Base-by-base conservation (phyloP, 352 stramenopile genomes). In the Halophytophthora batemanensis region DNA sequence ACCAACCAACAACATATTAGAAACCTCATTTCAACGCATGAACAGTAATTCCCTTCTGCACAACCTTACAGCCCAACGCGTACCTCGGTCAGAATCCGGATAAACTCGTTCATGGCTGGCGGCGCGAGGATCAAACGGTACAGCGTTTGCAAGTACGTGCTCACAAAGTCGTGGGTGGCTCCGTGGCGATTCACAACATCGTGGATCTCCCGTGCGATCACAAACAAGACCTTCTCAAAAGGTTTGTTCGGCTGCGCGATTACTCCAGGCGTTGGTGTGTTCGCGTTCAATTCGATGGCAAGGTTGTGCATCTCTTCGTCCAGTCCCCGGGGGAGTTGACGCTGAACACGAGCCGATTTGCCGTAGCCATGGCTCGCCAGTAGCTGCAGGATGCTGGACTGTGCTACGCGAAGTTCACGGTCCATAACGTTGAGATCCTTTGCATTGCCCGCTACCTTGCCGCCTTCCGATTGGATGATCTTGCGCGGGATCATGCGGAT, bases 221-320 rank as follows among this genome's bases (percentile, higher is more conserved):
- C 67, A 38, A 77, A 90, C 15, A 77, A 22, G 4, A 73, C 82
- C 46, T 85, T 90, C 22, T 93, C 82, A 38, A 82, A 93, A 19
- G 79, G 77, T 41, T 93, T 90, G 50, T 77, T 90, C 0, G 77
- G 77, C 42, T 90, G 80, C 3, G 72, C 61, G 44, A 86, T 79
- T 29, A 91, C 73, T n/a, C 84, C 84, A 10, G 67, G 56, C 14
- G 81, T 86, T 17, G 82, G 62, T 2, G 82, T 89, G 45, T 94
- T 94, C 34, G 69, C 74, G 36, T 94, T 94, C 31, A 92, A 59
- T 44, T 94, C 84, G 14, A 87, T 37, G 15, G 82, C 74, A 37
- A 94, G 50, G 18, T 63, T 74, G 44, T 90, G 79, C 76, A 93
- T 87, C 17, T 78, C 71, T 47, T 88, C 79, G 29, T 93, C 82